phyloP scores from a whole-genome alignment of 768 basidiomycete species.

The Psilocybe tampanensis region DNA sequence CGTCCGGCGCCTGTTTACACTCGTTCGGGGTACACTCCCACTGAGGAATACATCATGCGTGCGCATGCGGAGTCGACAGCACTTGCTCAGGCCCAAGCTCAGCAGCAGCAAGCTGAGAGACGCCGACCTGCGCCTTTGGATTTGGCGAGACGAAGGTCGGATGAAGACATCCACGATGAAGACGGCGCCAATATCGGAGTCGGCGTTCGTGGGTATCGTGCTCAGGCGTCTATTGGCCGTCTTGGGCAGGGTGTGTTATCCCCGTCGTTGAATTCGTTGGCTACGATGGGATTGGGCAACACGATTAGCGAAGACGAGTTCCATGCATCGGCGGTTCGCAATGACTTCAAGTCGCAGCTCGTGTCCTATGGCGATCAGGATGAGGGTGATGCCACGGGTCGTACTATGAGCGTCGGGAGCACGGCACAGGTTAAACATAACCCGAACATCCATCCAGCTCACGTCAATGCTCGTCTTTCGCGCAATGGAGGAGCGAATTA shows the following conservation, averaged over 20 bases:
- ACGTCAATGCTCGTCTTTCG: constrained; percentile 29
- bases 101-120: constrained; percentile 19
- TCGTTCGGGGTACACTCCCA: constrained; percentile 60
- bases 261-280: constrained; percentile 12
- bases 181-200: constrained; percentile 35
- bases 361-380: background rate
- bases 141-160: constrained; percentile 25
- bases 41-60: constrained; percentile 72
- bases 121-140: constrained; percentile 40
- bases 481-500: constrained; percentile 19
- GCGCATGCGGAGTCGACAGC: constrained; percentile 41
- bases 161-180: constrained; percentile 16
- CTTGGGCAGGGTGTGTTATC: constrained; percentile 20
- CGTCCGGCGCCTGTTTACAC: constrained; percentile 29
- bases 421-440: constrained; percentile 12
- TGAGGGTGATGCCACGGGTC: constrained; percentile 3
- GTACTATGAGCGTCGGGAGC: constrained; percentile 8
- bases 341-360: constrained; percentile 9
- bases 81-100: constrained; percentile 16
- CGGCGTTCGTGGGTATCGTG: constrained; percentile 44
- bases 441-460: constrained; percentile 25
- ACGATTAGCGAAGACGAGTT: constrained; percentile 40
- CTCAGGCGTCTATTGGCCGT: constrained; percentile 33
- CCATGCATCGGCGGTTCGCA: constrained; percentile 25
- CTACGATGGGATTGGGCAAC: constrained; percentile 16